Evolutionary conservation across 2,329 filamentous ascomycete species (phyloP), one percentile per base, ranked within the genome.

Genomic region (Penicillium janthinellum): DNA sequence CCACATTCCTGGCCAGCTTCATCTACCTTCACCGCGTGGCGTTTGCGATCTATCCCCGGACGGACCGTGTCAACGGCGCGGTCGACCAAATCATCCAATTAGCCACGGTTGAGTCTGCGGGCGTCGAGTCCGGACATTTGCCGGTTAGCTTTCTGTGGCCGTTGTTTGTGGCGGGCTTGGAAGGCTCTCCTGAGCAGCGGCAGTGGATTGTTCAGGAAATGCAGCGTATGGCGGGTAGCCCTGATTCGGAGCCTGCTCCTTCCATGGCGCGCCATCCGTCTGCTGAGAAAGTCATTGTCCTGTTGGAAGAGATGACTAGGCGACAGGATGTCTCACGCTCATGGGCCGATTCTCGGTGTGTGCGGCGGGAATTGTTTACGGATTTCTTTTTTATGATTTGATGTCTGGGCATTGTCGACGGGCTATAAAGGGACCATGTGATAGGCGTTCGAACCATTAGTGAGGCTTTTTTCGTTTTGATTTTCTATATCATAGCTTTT

Each of bases 11-110:
- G 6, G 71, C 73, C 11, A 72, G 69, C 11, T 75, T 75, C 17
- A 73, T 75, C 20, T 75, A 75, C 53, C 62, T 75, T 28, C 73
- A 75, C 54, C 71, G 73, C 1, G 73, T 75, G 7, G 73, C 73
- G 6, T 75, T 75, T 54, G 72, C 72, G 15, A 75, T 75, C 14
- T 75, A 75, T 39, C 73, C 73, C 2, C 71, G 73, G 6, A 75
- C 73, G 10, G 73, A 75, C 49, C 69, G 71, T 1, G 73, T 75
- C 45, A 71, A 73, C 37, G 68, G 71, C 4, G 73, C 73, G 8
- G 73, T 75, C 4, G 68, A 73, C 42, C 66, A 73, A 54, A 75
- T 75, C 41, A 73, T 75, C n/a, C 70, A 73, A 38, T 62, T 75
- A 25, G 72, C 73, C 12, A 70, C 64, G 3, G 66, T 70, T 14